Base-by-base conservation (phyloP, 208 protist species). In the Leishmania major region DNA sequence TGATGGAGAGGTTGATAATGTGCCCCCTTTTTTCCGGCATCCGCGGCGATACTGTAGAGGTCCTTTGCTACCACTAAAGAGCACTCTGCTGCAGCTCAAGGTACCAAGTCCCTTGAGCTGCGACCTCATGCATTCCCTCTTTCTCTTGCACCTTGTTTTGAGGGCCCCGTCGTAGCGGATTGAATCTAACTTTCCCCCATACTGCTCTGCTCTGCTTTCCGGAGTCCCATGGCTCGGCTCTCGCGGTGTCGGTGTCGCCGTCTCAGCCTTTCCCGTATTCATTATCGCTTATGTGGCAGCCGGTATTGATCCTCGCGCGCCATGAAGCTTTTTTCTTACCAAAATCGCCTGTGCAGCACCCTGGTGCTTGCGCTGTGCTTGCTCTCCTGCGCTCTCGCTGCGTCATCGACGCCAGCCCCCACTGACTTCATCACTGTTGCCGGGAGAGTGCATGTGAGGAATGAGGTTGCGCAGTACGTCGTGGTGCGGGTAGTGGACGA, bases 401-500 rank as follows among this genome's bases (percentile, higher is more conserved):
- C 78, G 25, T 1, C 71, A 28, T 59, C 75, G 1, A 57, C 78
- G 11, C 40, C 66, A 51, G 62, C 49, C 17, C 66, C 70, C 43
- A 35, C 59, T n/a, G 43, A 78, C 0, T n/a, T 66, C 8, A 57
- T 86, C 28, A 80, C 84, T 10, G 76, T 96, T 37, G 91, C 91
- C 1, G 93, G 93, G 11, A 90, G 91, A 67, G 91, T 96, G 35
- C 79, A 89, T 28, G 86, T 88, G 64, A 28, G 79, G n/a, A 40
- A 69, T 4, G 84, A 87, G 13, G 87, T 87, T 28, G 76, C 77
- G 35, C 89, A 83, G 47, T 96, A 91, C 79, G 75, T 96, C 3
- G 83, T 92, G 57, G 84, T 96, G 64, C 90, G 88, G 47, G 91
- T 89, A 0, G 82, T 96, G 76, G 90, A 96, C 59, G 84, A 87